phyloP scores from a whole-genome alignment of 1,139 yeast species.

The Cylindricascospora bacillispora region DNA sequence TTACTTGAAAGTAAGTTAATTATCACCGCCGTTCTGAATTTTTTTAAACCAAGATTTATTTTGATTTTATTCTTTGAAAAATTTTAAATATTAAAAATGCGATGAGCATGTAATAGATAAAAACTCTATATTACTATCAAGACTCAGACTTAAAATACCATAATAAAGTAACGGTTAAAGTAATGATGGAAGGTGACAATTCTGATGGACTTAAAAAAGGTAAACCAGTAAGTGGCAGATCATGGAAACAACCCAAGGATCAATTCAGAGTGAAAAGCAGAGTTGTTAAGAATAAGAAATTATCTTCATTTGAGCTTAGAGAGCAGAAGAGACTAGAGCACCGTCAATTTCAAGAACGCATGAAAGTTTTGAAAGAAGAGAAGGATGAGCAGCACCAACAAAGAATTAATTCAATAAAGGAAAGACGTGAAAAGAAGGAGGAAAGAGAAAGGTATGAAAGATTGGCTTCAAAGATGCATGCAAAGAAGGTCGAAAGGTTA shows the following conservation, averaged over 20 bases:
- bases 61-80: too few species aligned
- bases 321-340: slow-evolving; percentile 30
- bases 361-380: slow-evolving; percentile 47
- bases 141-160: too few species aligned
- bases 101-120: too few species aligned
- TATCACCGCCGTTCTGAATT: too few species aligned
- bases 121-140: too few species aligned
- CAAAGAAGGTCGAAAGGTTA: slow-evolving; percentile 65
- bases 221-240: slow-evolving; percentile 39
- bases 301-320: slow-evolving; percentile 28
- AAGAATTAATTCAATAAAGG: slow-evolving; percentile 43
- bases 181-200: too few species aligned
- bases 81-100: too few species aligned
- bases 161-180: slow-evolving; percentile 3
- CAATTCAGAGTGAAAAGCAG: slow-evolving; percentile 31
- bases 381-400: slow-evolving; percentile 41
- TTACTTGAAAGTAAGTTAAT: too few species aligned
- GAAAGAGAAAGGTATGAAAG: slow-evolving; percentile 64
- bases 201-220: too few species aligned
- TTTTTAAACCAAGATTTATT: too few species aligned
- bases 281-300: slow-evolving; percentile 25
- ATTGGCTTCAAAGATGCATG: slow-evolving; percentile 63
- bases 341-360: slow-evolving; percentile 31
- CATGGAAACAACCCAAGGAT: slow-evolving; percentile 43
- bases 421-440: slow-evolving; percentile 54